phyloP scores from a whole-genome alignment of 1,284 basidiomycete species.

The Anthracocystis walkeri region DNA sequence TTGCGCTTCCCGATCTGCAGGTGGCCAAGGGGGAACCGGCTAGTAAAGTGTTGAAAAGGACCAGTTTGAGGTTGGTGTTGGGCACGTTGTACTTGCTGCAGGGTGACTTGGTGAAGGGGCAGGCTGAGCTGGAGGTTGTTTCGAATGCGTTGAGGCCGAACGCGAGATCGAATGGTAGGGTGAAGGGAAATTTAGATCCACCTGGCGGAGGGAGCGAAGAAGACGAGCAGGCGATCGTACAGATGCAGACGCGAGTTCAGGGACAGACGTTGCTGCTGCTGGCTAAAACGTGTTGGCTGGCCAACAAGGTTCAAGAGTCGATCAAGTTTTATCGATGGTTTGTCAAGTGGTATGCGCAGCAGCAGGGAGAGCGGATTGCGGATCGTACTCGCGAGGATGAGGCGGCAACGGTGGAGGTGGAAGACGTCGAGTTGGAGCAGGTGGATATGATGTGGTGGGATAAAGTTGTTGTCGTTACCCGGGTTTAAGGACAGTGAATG shows the following conservation, averaged over 20 bases:
- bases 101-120: slow-evolving; percentile 29
- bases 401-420: background rate
- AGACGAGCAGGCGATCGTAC: background rate
- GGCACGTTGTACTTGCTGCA: slow-evolving; percentile 28
- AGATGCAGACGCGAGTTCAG: slow-evolving; percentile 38
- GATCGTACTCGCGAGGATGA: background rate
- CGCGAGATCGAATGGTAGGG: background rate
- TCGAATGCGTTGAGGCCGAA: slow-evolving; percentile 36
- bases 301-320: slow-evolving; percentile 36
- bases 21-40: slow-evolving; percentile 4
- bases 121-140: slow-evolving; percentile 37
- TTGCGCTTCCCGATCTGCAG: slow-evolving; percentile 39
- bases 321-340: slow-evolving; percentile 39
- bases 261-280: slow-evolving; percentile 36
- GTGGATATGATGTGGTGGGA: slow-evolving; percentile 45
- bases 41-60: slow-evolving; percentile 9
- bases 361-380: slow-evolving; percentile 17
- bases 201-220: no score
- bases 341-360: slow-evolving; percentile 36
- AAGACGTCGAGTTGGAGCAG: slow-evolving; percentile 10
- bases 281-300: slow-evolving; percentile 31
- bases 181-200: background rate
- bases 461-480: slow-evolving; percentile 20
- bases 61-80: slow-evolving; percentile 32
- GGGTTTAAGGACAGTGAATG: slow-evolving; percentile 1